A percentile compares a stretch with the other conserved stretches of the same genome.
Conservation (phyloP, 805 yeast genomes). For the Ogataea trehaloabstinens region DNA sequence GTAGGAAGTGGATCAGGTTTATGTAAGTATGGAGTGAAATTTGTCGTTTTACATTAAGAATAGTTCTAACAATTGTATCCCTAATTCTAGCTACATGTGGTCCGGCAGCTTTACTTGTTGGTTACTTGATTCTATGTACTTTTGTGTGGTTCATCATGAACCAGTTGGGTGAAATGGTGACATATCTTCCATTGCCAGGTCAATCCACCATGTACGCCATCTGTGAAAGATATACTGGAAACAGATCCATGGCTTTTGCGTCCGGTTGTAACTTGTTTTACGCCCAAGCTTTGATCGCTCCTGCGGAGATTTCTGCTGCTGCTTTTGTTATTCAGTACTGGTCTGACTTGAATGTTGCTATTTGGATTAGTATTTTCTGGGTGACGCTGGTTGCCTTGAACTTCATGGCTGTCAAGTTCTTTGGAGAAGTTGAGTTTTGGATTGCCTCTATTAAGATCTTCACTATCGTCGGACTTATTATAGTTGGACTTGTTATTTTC, state of each 20-base stretch:
- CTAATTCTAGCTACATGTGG: conserved; percentile 26
- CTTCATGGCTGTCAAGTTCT: conserved; percentile 49
- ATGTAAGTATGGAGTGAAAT: background rate
- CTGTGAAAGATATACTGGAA: conserved; percentile 33
- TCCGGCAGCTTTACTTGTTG: conserved; percentile 48
- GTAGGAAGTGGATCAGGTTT: conserved; percentile 43
- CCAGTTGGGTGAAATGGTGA: conserved; percentile 65
- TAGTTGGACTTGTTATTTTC: conserved; percentile 55
- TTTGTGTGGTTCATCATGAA: conserved; percentile 67
- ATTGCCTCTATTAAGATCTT: conserved; percentile 62
- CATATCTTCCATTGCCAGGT: conserved; percentile 59
- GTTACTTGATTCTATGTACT: conserved; percentile 61
- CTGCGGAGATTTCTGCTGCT: conserved; percentile 66
- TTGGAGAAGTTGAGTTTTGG: conserved; percentile 63
- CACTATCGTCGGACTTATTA: conserved; percentile 60
- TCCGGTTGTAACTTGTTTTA: conserved; percentile 49
- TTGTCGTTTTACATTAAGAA: background rate
- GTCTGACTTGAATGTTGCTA: conserved; percentile 58
- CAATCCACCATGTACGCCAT: conserved; percentile 61
- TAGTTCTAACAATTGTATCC: too few relatives aligned
- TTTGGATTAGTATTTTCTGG: conserved; percentile 57
- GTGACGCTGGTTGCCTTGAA: conserved; percentile 46
- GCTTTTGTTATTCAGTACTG: conserved; percentile 60
- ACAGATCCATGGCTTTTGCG: conserved; percentile 59
- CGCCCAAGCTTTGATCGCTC: conserved; percentile 50